Base-by-base conservation (phyloP, 345 rosid species). In the Mangifera indica region DNA sequence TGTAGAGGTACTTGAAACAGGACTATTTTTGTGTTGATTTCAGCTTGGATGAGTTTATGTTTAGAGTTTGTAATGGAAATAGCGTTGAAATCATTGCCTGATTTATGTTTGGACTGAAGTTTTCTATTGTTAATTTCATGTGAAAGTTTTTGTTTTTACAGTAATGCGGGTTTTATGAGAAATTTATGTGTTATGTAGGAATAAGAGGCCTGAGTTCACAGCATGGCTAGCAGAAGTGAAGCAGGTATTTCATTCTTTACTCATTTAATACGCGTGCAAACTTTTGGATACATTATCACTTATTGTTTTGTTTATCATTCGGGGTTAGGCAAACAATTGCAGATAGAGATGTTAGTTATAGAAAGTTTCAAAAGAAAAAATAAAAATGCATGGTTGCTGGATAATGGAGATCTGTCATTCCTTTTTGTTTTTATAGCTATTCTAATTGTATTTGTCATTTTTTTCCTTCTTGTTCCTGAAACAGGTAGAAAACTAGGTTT, bases 191-290 rank as follows among this genome's bases (percentile, higher is more conserved):
- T 17, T 76, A 34, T 83, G 77, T 74, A 95, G 98, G 98, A 94
- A 73, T 71, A 94, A 90, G 80, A 90, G 98, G 60, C 98, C 98
- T 17, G 98, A 94, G 83, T 94, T 92, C 84, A 92, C 97, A 64
- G 99, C 99, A 69, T 94, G 99, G 98, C 77, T 94, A 75, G 84
- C 86, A 55, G 99, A 94, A 87, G 91, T 94, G 52, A 94, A 90
- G 66, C 86, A 92, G 97, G 99, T 90, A 76, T 71, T 60, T 60
- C 12, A 51, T 64, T 66, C 46, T 29, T 63, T 6, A 52, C 48
- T 21, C 25, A 66, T 48, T 56, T 32, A 13, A 32, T 20, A 15
- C 62, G 29, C 5, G 1, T 13, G 13, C 14, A 21, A 24, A 55
- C 18, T 42, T 3, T 4, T 3, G 48, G 26, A 24, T 34, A 52